Evolutionary conservation across 306 rosid genomes (phyloP).

Genomic region (Dryas alaskensis): DNA sequence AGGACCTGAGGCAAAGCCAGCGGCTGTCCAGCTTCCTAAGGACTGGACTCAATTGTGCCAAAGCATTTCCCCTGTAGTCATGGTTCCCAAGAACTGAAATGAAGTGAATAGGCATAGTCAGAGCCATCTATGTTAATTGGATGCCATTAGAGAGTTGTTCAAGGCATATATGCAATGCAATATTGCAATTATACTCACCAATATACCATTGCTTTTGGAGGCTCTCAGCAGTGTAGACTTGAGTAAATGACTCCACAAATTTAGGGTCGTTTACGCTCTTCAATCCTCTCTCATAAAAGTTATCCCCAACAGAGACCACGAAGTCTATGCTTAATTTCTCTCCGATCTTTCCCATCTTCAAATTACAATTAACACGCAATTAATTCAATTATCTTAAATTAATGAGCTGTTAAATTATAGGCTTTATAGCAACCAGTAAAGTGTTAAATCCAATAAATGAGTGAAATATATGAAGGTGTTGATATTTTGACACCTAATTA

Average conservation of each 20-base stretch:
- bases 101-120: neutral
- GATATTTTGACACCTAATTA: neutral
- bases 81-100: conserved; percentile 76
- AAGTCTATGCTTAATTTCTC: conserved; percentile 47
- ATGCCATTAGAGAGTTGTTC: neutral
- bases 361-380: neutral
- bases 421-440: too few species aligned
- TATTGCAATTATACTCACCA: conserved; percentile 29
- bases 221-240: conserved; percentile 59
- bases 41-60: conserved; percentile 62
- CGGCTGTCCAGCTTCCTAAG: conserved; percentile 40
- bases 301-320: conserved; percentile 64
- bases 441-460: too few species aligned
- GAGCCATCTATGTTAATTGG: neutral
- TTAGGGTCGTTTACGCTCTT: conserved; percentile 37
- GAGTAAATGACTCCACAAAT: conserved; percentile 48
- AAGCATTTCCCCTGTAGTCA: conserved; percentile 81
- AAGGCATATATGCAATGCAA: too few species aligned
- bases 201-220: conserved; percentile 59
- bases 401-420: too few species aligned
- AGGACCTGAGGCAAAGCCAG: conserved; percentile 79
- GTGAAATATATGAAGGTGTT: neutral
- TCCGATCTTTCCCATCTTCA: conserved; percentile 68
- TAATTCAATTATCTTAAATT: too few species aligned
- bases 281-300: conserved; percentile 53